A percentile compares a stretch with the other conserved stretches of the same genome.
Evolutionary conservation across 1,284 basidiomycete genomes (phyloP).

Genomic region (Chiua sp.): DNA sequence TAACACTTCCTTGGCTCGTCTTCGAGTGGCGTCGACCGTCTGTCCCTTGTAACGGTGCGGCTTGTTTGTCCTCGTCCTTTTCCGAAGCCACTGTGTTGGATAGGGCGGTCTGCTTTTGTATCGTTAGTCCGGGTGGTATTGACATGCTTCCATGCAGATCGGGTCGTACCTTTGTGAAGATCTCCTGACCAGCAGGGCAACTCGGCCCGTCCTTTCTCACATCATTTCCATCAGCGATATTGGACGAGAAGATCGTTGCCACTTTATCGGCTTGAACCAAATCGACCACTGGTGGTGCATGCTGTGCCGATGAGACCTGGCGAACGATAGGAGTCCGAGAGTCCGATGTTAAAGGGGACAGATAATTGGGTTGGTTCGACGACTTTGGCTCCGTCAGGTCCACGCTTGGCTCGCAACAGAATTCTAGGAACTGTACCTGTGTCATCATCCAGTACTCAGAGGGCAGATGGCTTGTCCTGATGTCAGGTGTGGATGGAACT

Average conservation of each 20-base stretch:
- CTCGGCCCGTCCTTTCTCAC: background rate
- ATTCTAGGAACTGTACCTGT: background rate
- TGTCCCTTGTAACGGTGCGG: background rate
- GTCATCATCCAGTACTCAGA: background rate
- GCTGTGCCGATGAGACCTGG: background rate
- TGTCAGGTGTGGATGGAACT: background rate
- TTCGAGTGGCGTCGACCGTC: background rate
- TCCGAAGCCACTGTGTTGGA: background rate
- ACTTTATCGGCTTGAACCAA: background rate
- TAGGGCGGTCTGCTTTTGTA: background rate
- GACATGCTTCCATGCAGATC: background rate
- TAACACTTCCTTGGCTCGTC: background rate
- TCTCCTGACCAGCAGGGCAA: background rate
- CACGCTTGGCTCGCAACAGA: background rate
- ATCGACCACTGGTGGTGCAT: background rate
- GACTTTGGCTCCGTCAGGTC: background rate
- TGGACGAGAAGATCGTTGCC: background rate
- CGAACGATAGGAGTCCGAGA: background rate
- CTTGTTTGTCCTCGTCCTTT: background rate
- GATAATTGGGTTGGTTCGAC: background rate
- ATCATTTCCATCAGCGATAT: background rate
- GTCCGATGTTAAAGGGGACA: background rate
- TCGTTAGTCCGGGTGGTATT: background rate
- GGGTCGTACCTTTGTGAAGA: background rate
- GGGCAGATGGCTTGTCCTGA: background rate